These are phyloP conservation scores for Claviceps sp. DNA, from an alignment of 2,329 filamentous ascomycete genomes.

Conservation along the genomic window DNA sequence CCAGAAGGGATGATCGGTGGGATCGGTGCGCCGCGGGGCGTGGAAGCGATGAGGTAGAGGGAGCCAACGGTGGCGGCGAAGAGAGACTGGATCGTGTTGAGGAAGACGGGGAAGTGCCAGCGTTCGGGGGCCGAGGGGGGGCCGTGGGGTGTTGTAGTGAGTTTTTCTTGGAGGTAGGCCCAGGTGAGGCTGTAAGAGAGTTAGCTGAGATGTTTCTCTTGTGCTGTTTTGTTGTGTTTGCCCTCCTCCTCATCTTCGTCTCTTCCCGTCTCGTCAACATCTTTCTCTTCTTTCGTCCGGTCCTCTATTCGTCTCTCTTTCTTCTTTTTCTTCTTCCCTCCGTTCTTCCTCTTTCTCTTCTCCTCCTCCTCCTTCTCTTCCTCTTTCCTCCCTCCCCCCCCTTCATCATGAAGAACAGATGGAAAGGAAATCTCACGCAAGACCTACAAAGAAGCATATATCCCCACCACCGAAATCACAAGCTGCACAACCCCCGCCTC, in stretches of 20 bases:
- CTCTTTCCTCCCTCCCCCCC: background rate
- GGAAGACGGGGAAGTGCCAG: constrained; percentile 87
- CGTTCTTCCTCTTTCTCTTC: background rate
- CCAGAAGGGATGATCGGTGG: constrained; percentile 64
- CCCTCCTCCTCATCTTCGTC: background rate
- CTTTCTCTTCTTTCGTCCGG: no score
- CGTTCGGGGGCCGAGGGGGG: constrained; percentile 50
- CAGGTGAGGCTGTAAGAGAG: constrained; percentile 58
- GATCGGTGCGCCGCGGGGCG: constrained; percentile 27
- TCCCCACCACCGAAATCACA: constrained; percentile 78
- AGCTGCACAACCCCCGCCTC: constrained; percentile 61
- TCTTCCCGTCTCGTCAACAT: background rate
- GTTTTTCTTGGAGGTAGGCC: constrained; percentile 92
- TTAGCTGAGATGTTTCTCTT: background rate
- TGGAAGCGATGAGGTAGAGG: constrained; percentile 61
- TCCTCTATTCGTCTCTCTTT: no score
- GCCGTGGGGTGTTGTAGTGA: constrained; percentile 84
- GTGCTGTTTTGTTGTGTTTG: background rate
- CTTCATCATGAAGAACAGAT: background rate
- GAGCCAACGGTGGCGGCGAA: constrained; percentile 77
- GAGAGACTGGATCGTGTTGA: constrained; percentile 89
- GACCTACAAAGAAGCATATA: constrained; percentile 88
- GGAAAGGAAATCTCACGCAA: background rate
- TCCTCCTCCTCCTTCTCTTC: background rate
- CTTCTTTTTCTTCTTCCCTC: no score